Evolutionary conservation across 495 filamentous ascomycete genomes (phyloP), one percentile per base, ranked within the genome.

Genomic region (Aspergillus incahuasiensis): DNA sequence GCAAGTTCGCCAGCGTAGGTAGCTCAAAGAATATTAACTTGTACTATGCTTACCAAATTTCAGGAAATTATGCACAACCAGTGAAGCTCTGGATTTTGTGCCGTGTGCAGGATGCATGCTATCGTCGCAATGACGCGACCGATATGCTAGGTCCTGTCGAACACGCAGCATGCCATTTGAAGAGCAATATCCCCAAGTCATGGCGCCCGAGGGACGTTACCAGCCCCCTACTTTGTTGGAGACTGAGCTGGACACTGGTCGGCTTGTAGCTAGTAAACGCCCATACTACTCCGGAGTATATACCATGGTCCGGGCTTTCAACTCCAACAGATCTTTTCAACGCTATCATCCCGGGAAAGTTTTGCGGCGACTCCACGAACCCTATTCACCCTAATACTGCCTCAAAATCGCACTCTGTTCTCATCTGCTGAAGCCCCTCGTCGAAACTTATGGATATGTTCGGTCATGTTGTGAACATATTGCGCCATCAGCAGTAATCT

Each of bases 1-100:
- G 86, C 61, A 83, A 83, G 55, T 87, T 92, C 74, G 89, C 90
- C 1, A 77, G 67, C 55, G 66, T 69, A 60, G 1, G 64, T 60
- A 9, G 19, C 35, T n/a, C 40, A 12, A 12, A 11, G 8, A 18
- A 21, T 41, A 42, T 34, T 35, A 13, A 18, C 8, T 35, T 0
- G 20, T 22, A 6, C 30, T 25, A 32, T 18, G 18, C 48, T 56
- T 19, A 59, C 39, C 41, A 22, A 19, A 18, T 22, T 44, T 1
- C 49, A 67, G 64, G 59, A 64, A 59, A 59, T 66, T 19, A 54
- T 63, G 46, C 47, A 61, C 20, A 58, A 63, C n/a, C 49, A 62
- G 48, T 65, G 46, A 18, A n/a, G 21, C 5, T 7, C 3, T 12
- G 21, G 5, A 9, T 9, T 35, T 35, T 35, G 5, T 2, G 13